Percentiles rank a stretch among this genome's conserved stretches.
Conservation (phyloP, 768 basidiomycete genomes). For the Collybiopsis confluens region DNA sequence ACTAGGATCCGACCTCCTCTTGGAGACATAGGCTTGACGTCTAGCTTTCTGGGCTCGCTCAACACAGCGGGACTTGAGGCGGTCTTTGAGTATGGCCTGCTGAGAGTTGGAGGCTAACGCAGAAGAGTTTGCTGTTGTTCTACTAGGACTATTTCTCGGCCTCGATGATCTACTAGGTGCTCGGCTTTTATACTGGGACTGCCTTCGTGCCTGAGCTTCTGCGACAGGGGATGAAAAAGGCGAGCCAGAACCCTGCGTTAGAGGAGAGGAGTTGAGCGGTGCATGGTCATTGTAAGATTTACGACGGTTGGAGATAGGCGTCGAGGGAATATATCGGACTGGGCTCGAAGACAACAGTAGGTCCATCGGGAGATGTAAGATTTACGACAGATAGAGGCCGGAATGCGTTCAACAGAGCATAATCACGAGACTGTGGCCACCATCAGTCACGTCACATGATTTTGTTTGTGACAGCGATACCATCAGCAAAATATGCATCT, state of each 20-base stretch:
- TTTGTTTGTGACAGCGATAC: background rate
- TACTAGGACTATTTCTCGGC: constrained; percentile 4
- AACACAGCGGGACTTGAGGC: constrained; percentile 57
- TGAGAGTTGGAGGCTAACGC: constrained; percentile 38
- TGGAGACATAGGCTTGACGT: constrained; percentile 36
- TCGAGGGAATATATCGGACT: constrained; percentile 25
- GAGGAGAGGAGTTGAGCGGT: constrained; percentile 48
- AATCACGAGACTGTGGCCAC: background rate
- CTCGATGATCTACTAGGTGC: constrained; percentile 17
- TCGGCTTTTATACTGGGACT: constrained; percentile 49
- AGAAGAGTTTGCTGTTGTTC: constrained; percentile 7
- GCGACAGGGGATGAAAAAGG: constrained; percentile 42
- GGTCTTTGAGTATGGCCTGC: constrained; percentile 52
- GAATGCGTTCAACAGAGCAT: background rate
- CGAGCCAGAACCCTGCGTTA: constrained; percentile 35
- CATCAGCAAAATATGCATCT: too few species aligned
- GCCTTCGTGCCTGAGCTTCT: constrained; percentile 44
- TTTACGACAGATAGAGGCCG: background rate
- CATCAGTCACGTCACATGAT: background rate
- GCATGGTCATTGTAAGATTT: constrained; percentile 22
- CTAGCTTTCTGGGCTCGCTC: constrained; percentile 58
- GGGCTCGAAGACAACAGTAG: constrained; percentile 22
- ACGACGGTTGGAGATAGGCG: constrained; percentile 26
- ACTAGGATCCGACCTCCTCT: constrained; percentile 32
- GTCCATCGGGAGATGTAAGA: background rate